Base-by-base conservation (phyloP, 768 basidiomycete genomes). In the Vararia minispora region DNA sequence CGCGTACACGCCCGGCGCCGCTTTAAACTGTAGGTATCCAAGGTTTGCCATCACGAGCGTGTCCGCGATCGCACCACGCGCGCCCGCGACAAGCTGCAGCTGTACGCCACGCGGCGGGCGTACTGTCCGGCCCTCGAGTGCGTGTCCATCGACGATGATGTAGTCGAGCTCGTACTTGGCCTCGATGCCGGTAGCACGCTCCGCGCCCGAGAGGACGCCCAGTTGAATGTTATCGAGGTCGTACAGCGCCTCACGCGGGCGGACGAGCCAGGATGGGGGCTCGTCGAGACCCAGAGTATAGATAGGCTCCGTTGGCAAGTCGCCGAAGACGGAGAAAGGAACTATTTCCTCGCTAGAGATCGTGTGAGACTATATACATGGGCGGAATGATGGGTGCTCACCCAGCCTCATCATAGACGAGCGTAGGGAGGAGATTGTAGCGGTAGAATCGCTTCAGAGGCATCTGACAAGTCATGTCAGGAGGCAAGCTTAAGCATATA, bases 151-250 rank as follows among this genome's bases (percentile, higher is more conserved):
- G 30, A 97, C 72, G 34, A 98, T 76, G 16, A 99, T 71, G 47
- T 89, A 83, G 50, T 97, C 90, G 5, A 98, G 77, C 35, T 79
- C 77, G 62, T 91, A 95, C 32, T 84, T 60, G 0, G 86, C 84
- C 29, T 84, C 72, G 3, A 92, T 64, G 5, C 80, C 77, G 3
- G 45, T 40, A 0, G 43, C 44, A 12, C 65, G 62, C 30, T 83
- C 79, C 28, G 69, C 65, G 0, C 66, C 62, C 1, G 72, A 62
- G 3, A 94, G 66, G 30, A 71, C 69, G 9, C 68, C 69, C 6
- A 98, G 72, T 31, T 91, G 85, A 41, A 99, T 82, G 57, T 99
- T 99, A 62, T 99, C 94, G 20, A 98, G 73, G 55, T 99, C 94
- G 48, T 95, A 87, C 1, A 79, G 65, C 0, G 92, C 83, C 52